A percentile compares a stretch with the other conserved stretches of the same genome.
Evolutionary conservation across 2,329 filamentous ascomycete genomes (phyloP).

Genomic region (Microdochium trichocladiopsis): DNA sequence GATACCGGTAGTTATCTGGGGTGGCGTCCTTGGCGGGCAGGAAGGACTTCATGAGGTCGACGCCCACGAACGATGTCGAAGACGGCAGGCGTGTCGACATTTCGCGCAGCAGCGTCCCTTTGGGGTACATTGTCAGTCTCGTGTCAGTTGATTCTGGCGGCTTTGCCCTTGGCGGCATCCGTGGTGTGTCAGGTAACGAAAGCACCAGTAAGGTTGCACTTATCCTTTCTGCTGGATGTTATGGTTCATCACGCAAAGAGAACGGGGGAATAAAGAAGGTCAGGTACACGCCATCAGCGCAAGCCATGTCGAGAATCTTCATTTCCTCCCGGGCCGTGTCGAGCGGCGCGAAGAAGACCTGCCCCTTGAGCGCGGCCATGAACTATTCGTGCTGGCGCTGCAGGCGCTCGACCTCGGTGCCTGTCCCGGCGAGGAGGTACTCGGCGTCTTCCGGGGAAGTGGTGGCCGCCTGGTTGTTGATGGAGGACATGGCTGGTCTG

Average conservation of each 20-base stretch:
- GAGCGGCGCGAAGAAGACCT: not conserved
- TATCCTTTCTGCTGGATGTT: too few relatives aligned
- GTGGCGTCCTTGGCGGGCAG: not conserved
- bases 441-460: not conserved
- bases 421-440: not conserved
- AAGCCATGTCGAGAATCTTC: not conserved
- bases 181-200: too few relatives aligned
- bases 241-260: too few relatives aligned
- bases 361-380: not conserved
- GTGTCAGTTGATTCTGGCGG: too few relatives aligned
- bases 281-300: not conserved
- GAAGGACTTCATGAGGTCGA: not conserved
- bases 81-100: not conserved
- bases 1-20: not conserved
- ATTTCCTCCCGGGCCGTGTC: not conserved
- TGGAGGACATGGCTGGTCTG: too few relatives aligned
- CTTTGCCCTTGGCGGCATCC: not conserved
- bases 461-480: too few relatives aligned
- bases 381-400: not conserved
- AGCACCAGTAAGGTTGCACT: too few relatives aligned
- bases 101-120: not conserved
- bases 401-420: not conserved
- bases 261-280: too few relatives aligned
- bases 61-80: not conserved
- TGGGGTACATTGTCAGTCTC: not conserved